A percentile compares a stretch with the other conserved stretches of the same genome.
phyloP scores from a whole-genome alignment of 805 yeast genomes.

The Lachancea mirantina region DNA sequence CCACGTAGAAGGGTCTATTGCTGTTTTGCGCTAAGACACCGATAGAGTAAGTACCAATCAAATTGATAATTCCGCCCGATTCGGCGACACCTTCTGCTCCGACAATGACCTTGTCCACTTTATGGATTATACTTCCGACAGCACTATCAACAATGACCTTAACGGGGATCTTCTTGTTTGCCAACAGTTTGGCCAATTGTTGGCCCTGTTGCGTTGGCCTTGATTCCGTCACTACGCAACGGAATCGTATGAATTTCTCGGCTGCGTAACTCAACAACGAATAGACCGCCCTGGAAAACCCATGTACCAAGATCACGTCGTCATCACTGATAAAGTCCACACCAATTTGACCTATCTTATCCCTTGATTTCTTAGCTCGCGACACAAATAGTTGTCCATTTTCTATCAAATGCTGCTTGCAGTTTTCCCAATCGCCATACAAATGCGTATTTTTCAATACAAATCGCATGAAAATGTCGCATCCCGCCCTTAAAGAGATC shows the following conservation, averaged over 20 bases:
- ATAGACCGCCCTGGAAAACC: slow-evolving; percentile 84
- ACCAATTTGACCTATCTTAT: slow-evolving; percentile 82
- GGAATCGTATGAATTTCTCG: slow-evolving; percentile 68
- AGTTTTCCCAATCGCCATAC: slow-evolving; percentile 88
- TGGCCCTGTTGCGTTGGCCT: slow-evolving; percentile 75
- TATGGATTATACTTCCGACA: slow-evolving; percentile 85
- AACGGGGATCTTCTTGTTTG: slow-evolving; percentile 74
- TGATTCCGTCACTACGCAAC: slow-evolving; percentile 89
- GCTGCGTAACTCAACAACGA: slow-evolving; percentile 72
- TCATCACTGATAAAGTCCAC: slow-evolving; percentile 87
- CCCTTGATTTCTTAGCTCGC: slow-evolving; percentile 85
- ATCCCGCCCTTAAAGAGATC: slow-evolving; percentile 91
- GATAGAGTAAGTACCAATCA: slow-evolving; percentile 89
- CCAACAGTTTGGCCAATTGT: slow-evolving; percentile 60
- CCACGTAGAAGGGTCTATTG: slow-evolving; percentile 89
- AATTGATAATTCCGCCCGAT: slow-evolving; percentile 95
- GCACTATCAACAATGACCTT: slow-evolving; percentile 86
- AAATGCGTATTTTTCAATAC: slow-evolving; percentile 83
- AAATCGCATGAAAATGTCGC: slow-evolving; percentile 92
- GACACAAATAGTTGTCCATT: slow-evolving; percentile 89
- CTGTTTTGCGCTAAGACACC: slow-evolving; percentile 88
- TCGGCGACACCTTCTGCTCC: slow-evolving; percentile 99
- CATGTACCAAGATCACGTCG: slow-evolving; percentile 83
- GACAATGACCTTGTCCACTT: slow-evolving; percentile 86
- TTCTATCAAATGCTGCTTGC: slow-evolving; percentile 79